Base-by-base conservation (phyloP, 1,284 basidiomycete species). In the Cryptococcus depauperatus region DNA sequence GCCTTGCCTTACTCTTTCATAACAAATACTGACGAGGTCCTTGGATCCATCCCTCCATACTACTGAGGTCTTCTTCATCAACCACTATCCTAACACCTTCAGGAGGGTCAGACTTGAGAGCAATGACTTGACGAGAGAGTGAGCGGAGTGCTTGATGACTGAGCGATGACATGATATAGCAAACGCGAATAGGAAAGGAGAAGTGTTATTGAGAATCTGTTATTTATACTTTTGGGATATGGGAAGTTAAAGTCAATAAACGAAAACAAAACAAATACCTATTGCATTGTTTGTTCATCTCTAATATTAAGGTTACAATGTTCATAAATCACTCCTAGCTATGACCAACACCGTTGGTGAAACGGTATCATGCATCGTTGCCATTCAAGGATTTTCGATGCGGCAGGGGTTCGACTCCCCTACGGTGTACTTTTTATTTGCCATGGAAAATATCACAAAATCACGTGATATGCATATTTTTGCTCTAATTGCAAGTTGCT, bases 41-140 rank as follows among this genome's bases (percentile, higher is more conserved):
- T 45, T 69, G 59, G 9, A 71, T 62, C 59, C 63, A 66, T 19
- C 66, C 69, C 37, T 70, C 64, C 30, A 69, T 53, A 32, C 49
- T 55, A 5, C 62, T 62, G 21, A 70, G 48, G 69, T 92, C 85
- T 60, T 91, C 85, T 49, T 92, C 89, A 41, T 67, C 61, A 2
- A 84, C 80, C 43, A 82, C 77, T 34, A 92, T 76, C 59, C 89
- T 81, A 58, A 92, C 87, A 18, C 88, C 89, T 65, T 92, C 89
- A 13, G 84, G 85, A 35, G 89, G 89, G 50, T 75, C 82, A 48
- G 76, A 81, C 68, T 81, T 80, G 51, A 92, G 78, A 56, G 84
- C 81, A 26, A 74, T 77, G 44, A 91, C 76, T 73, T 93, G 89
- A 50, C 84, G 81, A 76, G 90, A 84, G 58, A 93, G 61, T 14